Evolutionary conservation across 2,329 filamentous ascomycete species (phyloP).

Genomic region (Paracamarosporium sp.): DNA sequence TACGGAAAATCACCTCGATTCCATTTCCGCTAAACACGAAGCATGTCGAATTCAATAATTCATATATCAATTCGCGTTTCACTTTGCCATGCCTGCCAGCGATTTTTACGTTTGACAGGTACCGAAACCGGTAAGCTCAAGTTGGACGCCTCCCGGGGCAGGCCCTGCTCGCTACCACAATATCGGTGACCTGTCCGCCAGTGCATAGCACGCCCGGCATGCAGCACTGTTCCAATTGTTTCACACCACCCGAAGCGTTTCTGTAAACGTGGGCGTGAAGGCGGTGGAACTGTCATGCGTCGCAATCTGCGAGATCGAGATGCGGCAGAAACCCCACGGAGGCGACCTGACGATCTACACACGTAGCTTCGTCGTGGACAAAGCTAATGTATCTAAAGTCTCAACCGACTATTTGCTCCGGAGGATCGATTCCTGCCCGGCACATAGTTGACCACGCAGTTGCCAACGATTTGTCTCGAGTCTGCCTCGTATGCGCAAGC

Average conservation of each 20-base stretch:
- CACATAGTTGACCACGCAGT: not conserved
- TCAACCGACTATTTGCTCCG: not conserved
- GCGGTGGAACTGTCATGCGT: not conserved
- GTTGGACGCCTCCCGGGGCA: not conserved
- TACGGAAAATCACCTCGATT: not conserved
- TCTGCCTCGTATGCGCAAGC: constrained; percentile 2
- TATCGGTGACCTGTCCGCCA: not conserved
- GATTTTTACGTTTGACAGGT: not conserved
- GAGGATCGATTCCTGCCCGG: too few relatives aligned
- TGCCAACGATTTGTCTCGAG: not conserved
- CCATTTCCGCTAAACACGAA: not conserved
- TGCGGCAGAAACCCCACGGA: not conserved
- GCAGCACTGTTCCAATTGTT: not conserved
- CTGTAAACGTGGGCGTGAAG: not conserved
- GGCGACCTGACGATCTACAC: not conserved
- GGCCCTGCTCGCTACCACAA: constrained; percentile 6
- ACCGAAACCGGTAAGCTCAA: not conserved
- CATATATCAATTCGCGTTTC: not conserved
- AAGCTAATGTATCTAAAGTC: not conserved
- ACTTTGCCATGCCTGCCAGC: not conserved
- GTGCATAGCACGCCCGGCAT: constrained; percentile 2
- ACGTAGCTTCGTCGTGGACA: not conserved
- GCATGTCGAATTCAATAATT: not conserved
- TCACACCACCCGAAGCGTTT: not conserved
- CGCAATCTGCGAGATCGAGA: not conserved